Percentiles rank a stretch among this genome's conserved stretches.
Conservation (phyloP, 768 basidiomycete species). For the Leccinum sublutescens region DNA sequence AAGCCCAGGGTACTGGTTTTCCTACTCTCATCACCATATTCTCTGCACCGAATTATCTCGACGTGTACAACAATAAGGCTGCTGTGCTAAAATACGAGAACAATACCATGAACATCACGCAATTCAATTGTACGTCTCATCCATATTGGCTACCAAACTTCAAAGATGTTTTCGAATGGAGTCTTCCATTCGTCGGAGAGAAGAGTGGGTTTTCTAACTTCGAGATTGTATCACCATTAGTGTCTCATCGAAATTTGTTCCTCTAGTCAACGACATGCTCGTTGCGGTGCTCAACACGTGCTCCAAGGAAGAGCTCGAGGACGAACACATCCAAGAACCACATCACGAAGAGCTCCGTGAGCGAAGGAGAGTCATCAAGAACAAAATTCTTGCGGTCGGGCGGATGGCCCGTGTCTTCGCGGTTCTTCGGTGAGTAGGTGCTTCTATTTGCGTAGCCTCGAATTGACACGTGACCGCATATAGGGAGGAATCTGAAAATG, state of each 20-base stretch:
- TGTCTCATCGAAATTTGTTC: background rate
- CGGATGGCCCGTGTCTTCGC: constrained; percentile 68
- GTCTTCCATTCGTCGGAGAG: constrained; percentile 92
- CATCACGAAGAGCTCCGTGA: constrained; percentile 33
- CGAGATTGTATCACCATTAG: background rate
- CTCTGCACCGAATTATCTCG: constrained; percentile 95
- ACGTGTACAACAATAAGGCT: constrained; percentile 94
- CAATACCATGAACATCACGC: constrained; percentile 93
- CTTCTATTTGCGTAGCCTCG: background rate
- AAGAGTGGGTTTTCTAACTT: constrained; percentile 65
- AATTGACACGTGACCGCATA: constrained; percentile 1
- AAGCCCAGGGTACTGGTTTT: constrained; percentile 90
- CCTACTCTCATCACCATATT: constrained; percentile 98
- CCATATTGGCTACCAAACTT: constrained; percentile 97
- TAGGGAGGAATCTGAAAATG: constrained; percentile 64
- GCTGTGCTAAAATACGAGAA: constrained; percentile 97
- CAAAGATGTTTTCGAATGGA: constrained; percentile 98
- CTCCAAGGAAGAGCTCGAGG: constrained; percentile 93
- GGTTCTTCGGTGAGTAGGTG: constrained; percentile 51
- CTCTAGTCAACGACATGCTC: constrained; percentile 92
- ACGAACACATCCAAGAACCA: constrained; percentile 40
- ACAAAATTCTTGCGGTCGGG: constrained; percentile 71
- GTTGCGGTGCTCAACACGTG: constrained; percentile 95
- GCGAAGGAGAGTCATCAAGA: constrained; percentile 60
- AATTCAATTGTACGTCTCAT: constrained; percentile 78